Conservation (phyloP, 2,329 filamentous ascomycete genomes). For the Aspergillus sp. region DNA sequence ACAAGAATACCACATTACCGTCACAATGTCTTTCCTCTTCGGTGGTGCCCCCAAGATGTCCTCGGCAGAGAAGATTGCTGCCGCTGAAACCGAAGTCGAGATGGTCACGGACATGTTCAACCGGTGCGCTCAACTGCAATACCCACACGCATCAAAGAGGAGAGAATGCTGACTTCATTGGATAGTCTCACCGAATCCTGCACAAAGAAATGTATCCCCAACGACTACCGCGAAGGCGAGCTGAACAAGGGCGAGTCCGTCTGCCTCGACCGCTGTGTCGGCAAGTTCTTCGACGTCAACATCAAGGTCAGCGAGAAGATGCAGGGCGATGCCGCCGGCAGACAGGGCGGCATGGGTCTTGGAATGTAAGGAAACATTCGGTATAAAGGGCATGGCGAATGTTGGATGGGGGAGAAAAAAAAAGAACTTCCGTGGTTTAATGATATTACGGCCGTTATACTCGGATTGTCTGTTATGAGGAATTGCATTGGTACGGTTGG, state of each 20-base stretch:
- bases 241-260: conserved; percentile 99
- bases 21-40: conserved; percentile 66
- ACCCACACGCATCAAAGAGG: neutral
- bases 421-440: neutral
- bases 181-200: conserved; percentile 76
- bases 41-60: conserved; percentile 73
- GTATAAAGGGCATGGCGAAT: too few relatives aligned
- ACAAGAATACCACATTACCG: neutral
- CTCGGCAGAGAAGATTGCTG: conserved; percentile 94
- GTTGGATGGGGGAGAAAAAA: neutral
- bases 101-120: conserved; percentile 98
- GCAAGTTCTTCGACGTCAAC: conserved; percentile 98
- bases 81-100: conserved; percentile 94
- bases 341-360: conserved; percentile 52
- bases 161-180: neutral
- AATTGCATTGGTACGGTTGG: neutral
- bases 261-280: conserved; percentile 92
- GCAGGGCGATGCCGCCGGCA: conserved; percentile 73
- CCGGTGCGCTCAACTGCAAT: conserved; percentile 54
- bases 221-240: conserved; percentile 88
- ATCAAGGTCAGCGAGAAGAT: conserved; percentile 97
- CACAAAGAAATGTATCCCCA: conserved; percentile 87
- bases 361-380: conserved; percentile 33
- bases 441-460: neutral
- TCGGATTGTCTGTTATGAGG: neutral